phyloP scores from a whole-genome alignment of 2,329 filamentous ascomycete genomes.

The Apiospora sp. region DNA sequence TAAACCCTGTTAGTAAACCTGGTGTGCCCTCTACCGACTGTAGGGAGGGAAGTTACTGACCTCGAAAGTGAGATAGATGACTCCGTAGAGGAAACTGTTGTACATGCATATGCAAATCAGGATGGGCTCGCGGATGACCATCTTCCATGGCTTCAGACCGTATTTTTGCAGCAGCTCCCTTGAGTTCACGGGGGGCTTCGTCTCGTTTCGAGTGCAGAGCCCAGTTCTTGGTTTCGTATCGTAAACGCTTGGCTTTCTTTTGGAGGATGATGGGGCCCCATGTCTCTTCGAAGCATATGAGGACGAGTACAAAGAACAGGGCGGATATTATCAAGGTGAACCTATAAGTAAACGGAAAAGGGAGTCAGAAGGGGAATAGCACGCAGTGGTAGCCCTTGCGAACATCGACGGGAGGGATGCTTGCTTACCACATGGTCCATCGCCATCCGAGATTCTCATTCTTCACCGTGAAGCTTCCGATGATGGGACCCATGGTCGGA shows the following conservation, averaged over 20 bases:
- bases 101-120: slow-evolving; percentile 33
- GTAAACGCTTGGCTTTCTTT: slow-evolving; percentile 54
- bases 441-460: slow-evolving; percentile 54
- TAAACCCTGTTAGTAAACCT: not conserved
- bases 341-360: not conserved
- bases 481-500: slow-evolving; percentile 29
- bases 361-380: slow-evolving; percentile 38
- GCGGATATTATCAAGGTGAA: not conserved
- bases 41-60: slow-evolving; percentile 32
- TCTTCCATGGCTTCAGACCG: slow-evolving; percentile 33
- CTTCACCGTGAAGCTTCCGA: slow-evolving; percentile 1
- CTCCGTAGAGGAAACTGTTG: slow-evolving; percentile 48
- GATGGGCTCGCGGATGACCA: slow-evolving; percentile 34
- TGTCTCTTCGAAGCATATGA: slow-evolving; percentile 58
- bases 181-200: slow-evolving; percentile 35
- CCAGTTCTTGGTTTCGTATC: slow-evolving; percentile 52
- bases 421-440: slow-evolving; percentile 61
- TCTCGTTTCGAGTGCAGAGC: slow-evolving; percentile 40
- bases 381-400: no score
- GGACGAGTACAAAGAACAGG: slow-evolving; percentile 42
- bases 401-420: slow-evolving; percentile 21
- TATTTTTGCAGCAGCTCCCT: slow-evolving; percentile 30
- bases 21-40: not conserved
- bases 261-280: slow-evolving; percentile 57
- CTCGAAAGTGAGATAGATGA: slow-evolving; percentile 55